Conservation (phyloP, 257 asterid genomes). For the Coffea canephora region DNA sequence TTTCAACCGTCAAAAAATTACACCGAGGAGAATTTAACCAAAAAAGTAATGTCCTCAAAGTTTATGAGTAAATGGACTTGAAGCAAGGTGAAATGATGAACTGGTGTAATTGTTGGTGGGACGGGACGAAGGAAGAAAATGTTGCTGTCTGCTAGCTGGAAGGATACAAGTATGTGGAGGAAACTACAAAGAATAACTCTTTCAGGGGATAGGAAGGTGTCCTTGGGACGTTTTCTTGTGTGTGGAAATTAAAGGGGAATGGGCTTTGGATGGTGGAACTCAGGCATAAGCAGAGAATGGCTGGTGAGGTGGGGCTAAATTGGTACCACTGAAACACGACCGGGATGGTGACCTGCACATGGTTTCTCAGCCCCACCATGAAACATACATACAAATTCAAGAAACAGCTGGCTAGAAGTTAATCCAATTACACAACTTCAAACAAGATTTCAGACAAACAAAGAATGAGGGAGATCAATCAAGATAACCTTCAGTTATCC, state of each 20-base stretch:
- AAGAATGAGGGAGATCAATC: background rate
- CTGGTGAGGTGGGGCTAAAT: conserved; percentile 21
- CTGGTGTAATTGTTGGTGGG: background rate
- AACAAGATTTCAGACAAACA: background rate
- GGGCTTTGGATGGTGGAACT: conserved; percentile 26
- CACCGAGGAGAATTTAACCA: background rate
- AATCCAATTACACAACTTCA: no score
- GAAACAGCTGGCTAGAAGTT: background rate
- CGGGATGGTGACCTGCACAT: conserved; percentile 42
- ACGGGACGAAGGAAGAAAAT: conserved; percentile 4
- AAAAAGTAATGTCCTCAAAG: background rate
- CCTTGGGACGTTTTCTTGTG: conserved; percentile 2
- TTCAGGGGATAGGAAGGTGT: conserved; percentile 16
- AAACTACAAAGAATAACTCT: background rate
- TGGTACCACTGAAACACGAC: conserved; percentile 19
- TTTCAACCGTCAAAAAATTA: background rate
- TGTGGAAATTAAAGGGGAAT: conserved; percentile 17
- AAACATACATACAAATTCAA: background rate
- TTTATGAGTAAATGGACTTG: background rate
- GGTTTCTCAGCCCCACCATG: conserved; percentile 18
- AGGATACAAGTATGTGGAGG: conserved; percentile 14
- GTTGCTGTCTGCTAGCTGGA: conserved; percentile 13
- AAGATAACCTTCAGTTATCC: background rate
- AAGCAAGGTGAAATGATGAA: conserved; percentile 10
- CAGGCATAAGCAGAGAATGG: conserved; percentile 15